phyloP scores from a whole-genome alignment of 345 rosid species.

The Syzygium oleosum region DNA sequence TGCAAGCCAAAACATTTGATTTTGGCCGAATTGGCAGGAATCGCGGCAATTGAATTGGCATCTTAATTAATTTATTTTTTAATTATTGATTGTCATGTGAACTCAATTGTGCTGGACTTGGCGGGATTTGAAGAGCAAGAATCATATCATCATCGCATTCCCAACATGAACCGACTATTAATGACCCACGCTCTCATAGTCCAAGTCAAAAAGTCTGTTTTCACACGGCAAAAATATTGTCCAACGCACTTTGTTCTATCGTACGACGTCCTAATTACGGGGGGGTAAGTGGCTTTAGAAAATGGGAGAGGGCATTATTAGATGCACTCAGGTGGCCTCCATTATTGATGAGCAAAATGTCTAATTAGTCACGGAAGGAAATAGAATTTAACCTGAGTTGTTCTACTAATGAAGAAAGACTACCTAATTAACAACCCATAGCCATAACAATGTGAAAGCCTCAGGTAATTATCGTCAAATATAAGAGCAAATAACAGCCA shows the following conservation, averaged over 20 bases:
- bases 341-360: not conserved
- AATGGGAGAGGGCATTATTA: not conserved
- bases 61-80: too few relatives aligned
- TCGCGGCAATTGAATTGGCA: not conserved
- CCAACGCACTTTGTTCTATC: not conserved
- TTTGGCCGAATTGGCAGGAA: not conserved
- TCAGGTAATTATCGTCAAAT: too few relatives aligned
- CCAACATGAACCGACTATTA: not conserved
- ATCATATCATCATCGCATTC: not conserved
- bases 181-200: not conserved
- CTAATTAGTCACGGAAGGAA: too few relatives aligned
- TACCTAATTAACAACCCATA: too few relatives aligned
- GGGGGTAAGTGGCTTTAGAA: not conserved
- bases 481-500: too few relatives aligned
- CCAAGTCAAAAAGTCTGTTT: too few relatives aligned
- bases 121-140: not conserved
- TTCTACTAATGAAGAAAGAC: too few relatives aligned
- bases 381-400: too few relatives aligned
- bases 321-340: not conserved
- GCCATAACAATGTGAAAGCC: too few relatives aligned
- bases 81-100: not conserved
- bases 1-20: too few relatives aligned
- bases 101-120: not conserved
- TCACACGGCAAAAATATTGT: not conserved
- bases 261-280: too few relatives aligned